phyloP scores from a whole-genome alignment of 805 yeast genomes.

The Candida succiphila region DNA sequence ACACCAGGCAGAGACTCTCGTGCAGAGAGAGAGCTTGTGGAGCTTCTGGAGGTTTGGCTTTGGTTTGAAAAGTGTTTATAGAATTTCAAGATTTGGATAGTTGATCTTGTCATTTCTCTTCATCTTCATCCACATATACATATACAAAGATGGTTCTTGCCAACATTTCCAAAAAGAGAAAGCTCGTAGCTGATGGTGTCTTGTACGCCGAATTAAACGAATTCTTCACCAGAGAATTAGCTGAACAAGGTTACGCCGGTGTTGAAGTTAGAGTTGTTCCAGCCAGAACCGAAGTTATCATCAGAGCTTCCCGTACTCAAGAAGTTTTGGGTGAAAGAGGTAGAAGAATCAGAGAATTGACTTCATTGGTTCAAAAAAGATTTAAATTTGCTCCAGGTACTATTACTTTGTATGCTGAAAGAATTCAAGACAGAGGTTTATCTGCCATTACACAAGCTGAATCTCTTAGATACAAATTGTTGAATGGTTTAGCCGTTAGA shows the following conservation, averaged over 20 bases:
- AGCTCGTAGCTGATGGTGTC: constrained; percentile 99
- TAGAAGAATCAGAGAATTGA: constrained; percentile 98
- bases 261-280: constrained; percentile 99
- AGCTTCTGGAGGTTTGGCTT: too few relatives aligned
- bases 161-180: constrained; percentile 92
- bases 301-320: constrained; percentile 98
- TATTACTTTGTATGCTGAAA: constrained; percentile 93
- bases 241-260: constrained; percentile 99
- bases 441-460: constrained; percentile 99
- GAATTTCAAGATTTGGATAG: too few relatives aligned
- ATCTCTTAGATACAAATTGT: constrained; percentile 95
- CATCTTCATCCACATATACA: too few relatives aligned
- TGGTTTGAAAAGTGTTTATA: too few relatives aligned
- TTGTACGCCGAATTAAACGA: constrained; percentile 99
- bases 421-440: constrained; percentile 98
- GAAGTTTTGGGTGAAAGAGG: constrained; percentile 99
- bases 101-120: too few relatives aligned
- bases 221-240: constrained; percentile 99
- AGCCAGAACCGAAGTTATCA: constrained; percentile 94
- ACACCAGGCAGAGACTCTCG: too few relatives aligned
- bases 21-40: too few relatives aligned
- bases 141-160: constrained; percentile 23
- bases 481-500: constrained; percentile 98
- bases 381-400: constrained; percentile 93
- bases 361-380: constrained; percentile 97